phyloP scores from a whole-genome alignment of 2,329 filamentous ascomycete genomes.

The Ophiosphaerella korrae region DNA sequence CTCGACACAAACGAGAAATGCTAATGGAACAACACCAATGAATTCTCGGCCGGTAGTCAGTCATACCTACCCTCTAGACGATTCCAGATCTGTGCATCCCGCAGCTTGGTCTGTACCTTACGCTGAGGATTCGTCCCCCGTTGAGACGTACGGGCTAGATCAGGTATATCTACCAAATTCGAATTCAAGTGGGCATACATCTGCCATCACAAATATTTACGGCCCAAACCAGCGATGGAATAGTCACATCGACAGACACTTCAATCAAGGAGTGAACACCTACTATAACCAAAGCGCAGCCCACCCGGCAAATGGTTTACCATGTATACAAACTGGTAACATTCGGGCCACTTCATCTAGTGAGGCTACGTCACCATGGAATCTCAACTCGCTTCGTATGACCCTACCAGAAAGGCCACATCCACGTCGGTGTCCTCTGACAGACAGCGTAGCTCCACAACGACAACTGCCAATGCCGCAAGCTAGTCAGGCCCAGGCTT shows the following conservation, averaged over 20 bases:
- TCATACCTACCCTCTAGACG: conserved; percentile 23
- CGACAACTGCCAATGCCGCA: conserved; percentile 42
- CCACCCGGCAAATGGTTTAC: conserved; percentile 19
- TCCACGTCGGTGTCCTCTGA: conserved; percentile 14
- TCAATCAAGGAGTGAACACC: conserved; percentile 8
- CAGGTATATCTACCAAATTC: conserved; percentile 27
- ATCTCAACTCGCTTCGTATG: conserved; percentile 37
- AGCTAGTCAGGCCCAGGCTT: conserved; percentile 28
- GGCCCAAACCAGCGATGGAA: conserved; percentile 26
- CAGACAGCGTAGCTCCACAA: conserved; percentile 23
- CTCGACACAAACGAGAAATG: conserved; percentile 21
- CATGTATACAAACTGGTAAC: conserved; percentile 23
- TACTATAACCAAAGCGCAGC: conserved; percentile 30
- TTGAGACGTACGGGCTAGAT: conserved; percentile 34
- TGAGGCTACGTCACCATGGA: conserved; percentile 35
- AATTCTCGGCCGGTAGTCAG: conserved; percentile 22
- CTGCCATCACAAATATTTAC: conserved; percentile 11
- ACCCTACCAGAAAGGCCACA: conserved; percentile 33
- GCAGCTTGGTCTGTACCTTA: conserved; percentile 32
- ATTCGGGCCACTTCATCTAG: conserved; percentile 8
- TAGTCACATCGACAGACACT: conserved; percentile 13
- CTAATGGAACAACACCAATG: conserved; percentile 27
- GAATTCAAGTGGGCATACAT: conserved; percentile 11
- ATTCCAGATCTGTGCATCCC: conserved; percentile 26
- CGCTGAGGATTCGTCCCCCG: conserved; percentile 35